Conservation (phyloP, 805 yeast species). For the Saturnispora sekii region DNA sequence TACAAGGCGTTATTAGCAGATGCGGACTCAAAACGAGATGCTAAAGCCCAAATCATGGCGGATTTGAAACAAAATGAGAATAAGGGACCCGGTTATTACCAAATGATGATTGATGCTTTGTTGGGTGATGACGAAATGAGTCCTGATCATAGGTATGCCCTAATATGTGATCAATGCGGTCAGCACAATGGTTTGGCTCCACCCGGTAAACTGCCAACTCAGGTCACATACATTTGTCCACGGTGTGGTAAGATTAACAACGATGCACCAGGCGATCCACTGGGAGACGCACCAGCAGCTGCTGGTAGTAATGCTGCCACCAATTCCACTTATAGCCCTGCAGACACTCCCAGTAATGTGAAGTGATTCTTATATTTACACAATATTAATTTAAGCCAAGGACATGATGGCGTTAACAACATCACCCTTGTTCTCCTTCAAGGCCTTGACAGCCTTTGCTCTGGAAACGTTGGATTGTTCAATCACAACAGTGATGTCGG, state of each 20-base stretch:
- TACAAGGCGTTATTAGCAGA: slow-evolving; percentile 28
- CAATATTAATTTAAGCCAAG: slow-evolving; percentile 25
- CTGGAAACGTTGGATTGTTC: slow-evolving; percentile 88
- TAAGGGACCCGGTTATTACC: slow-evolving; percentile 14
- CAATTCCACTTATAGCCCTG: no score
- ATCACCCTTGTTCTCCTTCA: slow-evolving; percentile 82
- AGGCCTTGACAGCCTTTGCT: slow-evolving; percentile 85
- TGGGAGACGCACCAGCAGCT: no score
- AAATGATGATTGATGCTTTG: slow-evolving; percentile 33
- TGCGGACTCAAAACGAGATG: slow-evolving; percentile 25
- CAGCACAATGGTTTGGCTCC: slow-evolving; percentile 78
- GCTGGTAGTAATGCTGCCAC: no score
- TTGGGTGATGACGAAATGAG: slow-evolving; percentile 58
- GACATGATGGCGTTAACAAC: slow-evolving; percentile 95
- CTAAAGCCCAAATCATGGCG: slow-evolving; percentile 12
- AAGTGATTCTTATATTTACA: background rate
- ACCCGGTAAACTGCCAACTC: slow-evolving; percentile 45
- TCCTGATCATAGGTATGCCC: slow-evolving; percentile 54
- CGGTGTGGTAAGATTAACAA: slow-evolving; percentile 35
- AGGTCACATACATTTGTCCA: slow-evolving; percentile 54
- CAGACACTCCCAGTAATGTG: background rate
- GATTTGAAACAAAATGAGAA: slow-evolving; percentile 11
- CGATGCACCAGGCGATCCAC: no score
- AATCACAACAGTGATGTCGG: slow-evolving; percentile 76
- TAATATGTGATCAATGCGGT: slow-evolving; percentile 58